phyloP scores from a whole-genome alignment of 306 rosid species.

The Medicago arabica region DNA sequence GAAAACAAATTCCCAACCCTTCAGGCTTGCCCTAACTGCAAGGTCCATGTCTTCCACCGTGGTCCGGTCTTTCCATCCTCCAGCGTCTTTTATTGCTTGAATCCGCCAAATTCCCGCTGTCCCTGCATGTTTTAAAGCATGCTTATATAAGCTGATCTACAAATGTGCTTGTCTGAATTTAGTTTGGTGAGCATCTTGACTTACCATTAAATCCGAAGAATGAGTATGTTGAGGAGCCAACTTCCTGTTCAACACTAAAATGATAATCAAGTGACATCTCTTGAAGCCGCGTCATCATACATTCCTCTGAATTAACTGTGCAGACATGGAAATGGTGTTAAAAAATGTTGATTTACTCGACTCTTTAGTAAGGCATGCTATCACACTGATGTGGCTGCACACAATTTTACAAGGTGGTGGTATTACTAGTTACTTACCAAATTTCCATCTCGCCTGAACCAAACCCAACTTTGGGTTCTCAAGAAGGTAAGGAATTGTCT shows the following conservation, averaged over 20 bases:
- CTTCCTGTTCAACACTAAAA: constrained; percentile 68
- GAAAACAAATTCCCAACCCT: constrained; percentile 64
- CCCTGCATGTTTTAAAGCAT: constrained; percentile 46
- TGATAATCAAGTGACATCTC: constrained; percentile 70
- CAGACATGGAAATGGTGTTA: constrained; percentile 25
- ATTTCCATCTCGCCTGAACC: constrained; percentile 71
- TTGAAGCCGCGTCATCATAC: constrained; percentile 62
- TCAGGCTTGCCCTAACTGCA: constrained; percentile 64
- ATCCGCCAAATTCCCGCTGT: constrained; percentile 66
- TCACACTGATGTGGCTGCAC: constrained; percentile 33
- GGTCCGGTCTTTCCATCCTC: constrained; percentile 71
- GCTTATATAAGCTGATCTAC: constrained; percentile 29
- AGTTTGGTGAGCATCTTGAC: constrained; percentile 22
- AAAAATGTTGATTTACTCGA: constrained; percentile 22
- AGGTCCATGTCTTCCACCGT: constrained; percentile 71
- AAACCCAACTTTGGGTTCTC: constrained; percentile 61
- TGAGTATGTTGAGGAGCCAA: constrained; percentile 62
- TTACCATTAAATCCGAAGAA: constrained; percentile 71
- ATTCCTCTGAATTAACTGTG: constrained; percentile 64
- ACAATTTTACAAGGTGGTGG: constrained; percentile 21
- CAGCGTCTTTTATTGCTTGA: constrained; percentile 60
- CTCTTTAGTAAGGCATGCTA: constrained; percentile 28
- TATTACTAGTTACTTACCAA: constrained; percentile 48
- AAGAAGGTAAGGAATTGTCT: constrained; percentile 59
- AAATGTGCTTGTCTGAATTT: constrained; percentile 33